Conservation (phyloP, 352 stramenopile species). For the Globisporangium recalcitrans region DNA sequence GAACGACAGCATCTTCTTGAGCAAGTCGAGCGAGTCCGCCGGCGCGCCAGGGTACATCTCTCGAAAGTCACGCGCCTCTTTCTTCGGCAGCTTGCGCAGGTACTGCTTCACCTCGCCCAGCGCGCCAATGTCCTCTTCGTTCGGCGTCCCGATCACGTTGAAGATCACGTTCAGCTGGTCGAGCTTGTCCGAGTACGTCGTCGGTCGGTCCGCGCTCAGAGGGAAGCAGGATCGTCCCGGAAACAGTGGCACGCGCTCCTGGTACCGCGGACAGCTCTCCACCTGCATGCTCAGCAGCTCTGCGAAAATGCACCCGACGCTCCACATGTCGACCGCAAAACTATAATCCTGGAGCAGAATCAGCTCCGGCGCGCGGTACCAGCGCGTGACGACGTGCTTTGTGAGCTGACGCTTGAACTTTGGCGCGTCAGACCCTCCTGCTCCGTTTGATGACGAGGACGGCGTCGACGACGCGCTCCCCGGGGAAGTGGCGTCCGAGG, state of each 20-base stretch:
- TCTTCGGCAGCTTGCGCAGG: conserved; percentile 79
- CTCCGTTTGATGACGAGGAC: conserved; percentile 37
- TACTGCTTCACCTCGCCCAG: conserved; percentile 85
- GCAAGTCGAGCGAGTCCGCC: conserved; percentile 74
- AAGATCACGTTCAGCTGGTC: conserved; percentile 96
- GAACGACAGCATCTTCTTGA: conserved; percentile 83
- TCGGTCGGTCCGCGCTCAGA: conserved; percentile 74
- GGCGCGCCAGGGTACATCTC: conserved; percentile 84
- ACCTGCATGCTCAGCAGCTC: conserved; percentile 87
- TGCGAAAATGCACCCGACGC: conserved; percentile 93
- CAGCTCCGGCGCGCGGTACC: conserved; percentile 95
- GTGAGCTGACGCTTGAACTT: conserved; percentile 92
- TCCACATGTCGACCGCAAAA: conserved; percentile 99
- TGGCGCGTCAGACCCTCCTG: conserved; percentile 28
- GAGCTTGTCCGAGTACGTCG: conserved; percentile 83
- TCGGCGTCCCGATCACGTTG: conserved; percentile 92
- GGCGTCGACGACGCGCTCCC: conserved; percentile 63
- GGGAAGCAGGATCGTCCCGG: conserved; percentile 83
- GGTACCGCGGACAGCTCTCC: conserved; percentile 79
- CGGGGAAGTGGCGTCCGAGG: conserved; percentile 57
- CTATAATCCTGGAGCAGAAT: conserved; percentile 96
- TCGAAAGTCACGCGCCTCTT: conserved; percentile 65
- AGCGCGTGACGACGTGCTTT: conserved; percentile 98
- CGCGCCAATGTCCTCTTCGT: conserved; percentile 83
- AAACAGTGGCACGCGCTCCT: conserved; percentile 82